A percentile compares a stretch with the other conserved stretches of the same genome.
Evolutionary conservation across 2,329 filamentous ascomycete genomes (phyloP).

Genomic region (Colletotrichum godetiae): DNA sequence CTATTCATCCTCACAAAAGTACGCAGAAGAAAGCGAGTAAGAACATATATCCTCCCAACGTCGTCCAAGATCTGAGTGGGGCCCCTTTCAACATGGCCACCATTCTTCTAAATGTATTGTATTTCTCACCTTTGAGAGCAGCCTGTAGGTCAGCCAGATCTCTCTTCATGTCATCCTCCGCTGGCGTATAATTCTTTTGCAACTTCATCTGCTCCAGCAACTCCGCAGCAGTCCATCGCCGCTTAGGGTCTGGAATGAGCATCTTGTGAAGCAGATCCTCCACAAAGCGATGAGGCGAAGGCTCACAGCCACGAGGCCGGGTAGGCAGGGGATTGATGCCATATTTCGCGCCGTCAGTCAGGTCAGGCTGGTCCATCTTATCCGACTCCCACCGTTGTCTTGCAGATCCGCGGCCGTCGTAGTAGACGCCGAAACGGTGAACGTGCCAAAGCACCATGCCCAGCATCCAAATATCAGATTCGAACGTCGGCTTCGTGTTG

Average conservation of each 20-base stretch:
- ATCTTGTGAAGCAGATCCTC: not conserved
- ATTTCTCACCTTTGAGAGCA: not conserved
- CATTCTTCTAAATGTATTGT: not conserved
- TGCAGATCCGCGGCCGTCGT: not conserved
- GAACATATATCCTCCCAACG: not conserved
- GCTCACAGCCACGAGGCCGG: not conserved
- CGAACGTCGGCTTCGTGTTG: not conserved
- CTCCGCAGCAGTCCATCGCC: not conserved
- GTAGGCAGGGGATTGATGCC: not conserved
- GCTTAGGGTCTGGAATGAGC: conserved; percentile 1
- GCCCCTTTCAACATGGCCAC: not conserved
- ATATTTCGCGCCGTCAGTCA: not conserved
- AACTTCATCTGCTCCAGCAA: not conserved
- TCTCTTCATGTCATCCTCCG: not conserved
- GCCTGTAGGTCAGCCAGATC: not conserved
- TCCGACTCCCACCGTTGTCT: not conserved
- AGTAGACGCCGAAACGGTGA: conserved; percentile 1
- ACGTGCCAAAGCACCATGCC: conserved; percentile 13
- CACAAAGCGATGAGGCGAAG: not conserved
- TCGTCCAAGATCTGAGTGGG: not conserved
- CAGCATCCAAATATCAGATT: conserved; percentile 26
- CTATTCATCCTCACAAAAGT: not conserved
- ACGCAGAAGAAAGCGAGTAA: not conserved
- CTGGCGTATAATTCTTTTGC: not conserved
- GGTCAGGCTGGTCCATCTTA: not conserved